Evolutionary conservation across 305 asterid species (phyloP), one percentile per base, ranked within the genome.

Genomic region (Plantago coronopus): DNA sequence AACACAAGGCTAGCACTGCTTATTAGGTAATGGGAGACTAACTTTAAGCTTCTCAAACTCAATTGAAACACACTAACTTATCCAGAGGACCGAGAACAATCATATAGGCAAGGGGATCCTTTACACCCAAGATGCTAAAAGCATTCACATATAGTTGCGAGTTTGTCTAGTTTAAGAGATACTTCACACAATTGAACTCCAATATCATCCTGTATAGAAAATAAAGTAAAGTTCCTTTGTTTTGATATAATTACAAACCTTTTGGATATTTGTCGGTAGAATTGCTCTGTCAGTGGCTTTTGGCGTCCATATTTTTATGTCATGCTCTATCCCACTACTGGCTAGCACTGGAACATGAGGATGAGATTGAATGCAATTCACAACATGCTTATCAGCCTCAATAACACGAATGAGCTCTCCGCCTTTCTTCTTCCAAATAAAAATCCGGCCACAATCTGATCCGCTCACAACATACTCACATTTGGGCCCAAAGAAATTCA

Each of bases 391-490:
- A 80, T 89, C 97, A 63, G 94, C 99, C 78, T 87, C 90, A 85
- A 93, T 83, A 57, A 87, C 87, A 81, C 97, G 91, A 67, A 93
- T 71, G 66, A 93, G 97, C 74, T 82, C 74, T 60, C 95, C 91
- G 17, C 78, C 81, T 70, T 76, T 87, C 71, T 89, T 93, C 62
- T 78, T 93, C 98, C 98, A 89, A 57, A 93, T 87, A 77, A 93
- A 93, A 65, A 93, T 93, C 40, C 96, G 76, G 48, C 99, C 99
- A 85, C 99, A 93, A 63, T 93, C 96, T 48, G 99, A 93, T 59
- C 99, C 99, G 65, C 97, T 93, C 74, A 81, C 83, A 62, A 93
- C 90, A 78, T 89, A 93, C 65, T 93, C 99, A 44, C 86, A 76
- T 59, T 73, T 89, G 17, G 99, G 96, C 64, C 99, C 99, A 71